A percentile compares a stretch with the other conserved stretches of the same genome.
phyloP scores from a whole-genome alignment of 495 filamentous ascomycete genomes.

The Penicillium simplicissimum region DNA sequence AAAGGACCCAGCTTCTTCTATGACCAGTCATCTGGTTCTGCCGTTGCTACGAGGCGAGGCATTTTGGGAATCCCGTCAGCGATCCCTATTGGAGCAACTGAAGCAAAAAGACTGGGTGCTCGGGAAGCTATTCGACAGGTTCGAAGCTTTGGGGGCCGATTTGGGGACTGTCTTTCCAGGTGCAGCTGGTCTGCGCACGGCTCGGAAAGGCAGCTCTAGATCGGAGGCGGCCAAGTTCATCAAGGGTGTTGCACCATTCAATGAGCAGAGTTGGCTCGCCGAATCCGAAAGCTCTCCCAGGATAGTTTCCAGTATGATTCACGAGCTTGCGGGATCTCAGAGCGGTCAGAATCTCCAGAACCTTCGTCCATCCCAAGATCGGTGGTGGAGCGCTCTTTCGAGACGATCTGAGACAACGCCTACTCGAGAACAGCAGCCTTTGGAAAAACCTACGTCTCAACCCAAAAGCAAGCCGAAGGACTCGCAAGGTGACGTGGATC shows the following conservation, averaged over 20 bases:
- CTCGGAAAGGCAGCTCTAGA: slow-evolving; percentile 36
- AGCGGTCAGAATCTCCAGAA: slow-evolving; percentile 4
- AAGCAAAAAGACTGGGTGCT: slow-evolving; percentile 81
- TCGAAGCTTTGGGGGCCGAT: slow-evolving; percentile 68
- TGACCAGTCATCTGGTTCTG: slow-evolving; percentile 64
- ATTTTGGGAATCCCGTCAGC: slow-evolving; percentile 50
- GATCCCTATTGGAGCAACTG: slow-evolving; percentile 58
- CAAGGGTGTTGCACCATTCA: slow-evolving; percentile 49
- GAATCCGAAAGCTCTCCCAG: slow-evolving; percentile 23
- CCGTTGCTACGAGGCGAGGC: slow-evolving; percentile 65
- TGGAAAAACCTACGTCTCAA: background rate
- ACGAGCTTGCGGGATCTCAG: slow-evolving; percentile 25
- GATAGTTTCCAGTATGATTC: slow-evolving; percentile 29
- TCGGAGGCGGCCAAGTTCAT: slow-evolving; percentile 42
- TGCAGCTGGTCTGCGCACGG: slow-evolving; percentile 46
- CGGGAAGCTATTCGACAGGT: slow-evolving; percentile 70
- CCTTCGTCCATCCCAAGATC: slow-evolving; percentile 23
- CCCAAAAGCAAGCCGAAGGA: background rate
- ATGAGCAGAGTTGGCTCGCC: slow-evolving; percentile 43
- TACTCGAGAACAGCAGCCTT: slow-evolving; percentile 3
- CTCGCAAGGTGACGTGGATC: slow-evolving; percentile 11
- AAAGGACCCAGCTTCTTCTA: slow-evolving; percentile 51
- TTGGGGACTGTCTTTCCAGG: slow-evolving; percentile 70
- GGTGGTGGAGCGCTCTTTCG: slow-evolving; percentile 45
- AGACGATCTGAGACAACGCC: slow-evolving; percentile 3